Evolutionary conservation across 257 asterid genomes (phyloP).

Genomic region (Solanum medicagineum): DNA sequence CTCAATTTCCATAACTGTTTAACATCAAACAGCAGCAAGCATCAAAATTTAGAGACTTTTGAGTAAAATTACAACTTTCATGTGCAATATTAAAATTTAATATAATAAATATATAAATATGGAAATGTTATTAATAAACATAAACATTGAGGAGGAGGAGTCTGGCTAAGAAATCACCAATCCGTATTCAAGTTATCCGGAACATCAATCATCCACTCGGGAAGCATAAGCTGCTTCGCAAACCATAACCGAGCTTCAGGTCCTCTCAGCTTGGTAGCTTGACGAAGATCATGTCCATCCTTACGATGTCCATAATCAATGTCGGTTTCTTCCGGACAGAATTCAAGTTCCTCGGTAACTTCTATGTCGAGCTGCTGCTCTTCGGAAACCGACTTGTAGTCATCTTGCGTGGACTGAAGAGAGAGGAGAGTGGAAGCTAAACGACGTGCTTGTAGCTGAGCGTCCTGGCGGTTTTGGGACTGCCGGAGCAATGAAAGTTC

Average conservation of each 20-base stretch:
- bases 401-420: slow-evolving; percentile 23
- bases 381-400: background rate
- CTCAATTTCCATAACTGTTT: background rate
- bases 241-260: slow-evolving; percentile 81
- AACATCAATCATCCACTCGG: slow-evolving; percentile 94
- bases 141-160: no score
- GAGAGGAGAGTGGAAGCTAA: slow-evolving; percentile 64
- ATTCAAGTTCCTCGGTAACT: slow-evolving; percentile 1
- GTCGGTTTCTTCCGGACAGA: slow-evolving; percentile 13
- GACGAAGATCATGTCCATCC: slow-evolving; percentile 33
- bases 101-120: background rate
- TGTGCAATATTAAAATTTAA: background rate
- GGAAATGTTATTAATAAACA: background rate
- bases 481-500: slow-evolving; percentile 76
- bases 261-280: slow-evolving; percentile 62
- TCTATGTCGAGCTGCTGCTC: background rate
- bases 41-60: background rate
- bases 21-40: background rate
- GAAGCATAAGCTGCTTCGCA: slow-evolving; percentile 94
- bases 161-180: slow-evolving; percentile 31
- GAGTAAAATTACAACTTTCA: background rate
- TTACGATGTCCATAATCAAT: slow-evolving; percentile 1
- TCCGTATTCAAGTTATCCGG: slow-evolving; percentile 55
- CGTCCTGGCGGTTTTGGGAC: slow-evolving; percentile 68
- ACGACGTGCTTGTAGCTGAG: slow-evolving; percentile 76